Percentiles rank a stretch among this genome's conserved stretches.
These are phyloP conservation scores for Rubia yunnanensis DNA, from an alignment of 257 asterid genomes.

Conservation along the genomic window DNA sequence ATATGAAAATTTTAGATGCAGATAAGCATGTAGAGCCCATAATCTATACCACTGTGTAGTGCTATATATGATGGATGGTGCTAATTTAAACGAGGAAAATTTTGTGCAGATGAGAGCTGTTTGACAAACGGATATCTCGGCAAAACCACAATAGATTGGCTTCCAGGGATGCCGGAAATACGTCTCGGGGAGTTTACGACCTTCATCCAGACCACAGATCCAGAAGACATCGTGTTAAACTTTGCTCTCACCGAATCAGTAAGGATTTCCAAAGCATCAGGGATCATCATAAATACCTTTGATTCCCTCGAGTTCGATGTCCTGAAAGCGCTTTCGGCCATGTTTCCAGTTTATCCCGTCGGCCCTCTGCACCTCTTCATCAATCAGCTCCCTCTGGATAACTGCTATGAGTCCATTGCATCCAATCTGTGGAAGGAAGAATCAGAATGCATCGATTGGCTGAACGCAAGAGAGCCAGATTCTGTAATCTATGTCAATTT, in stretches of 20 bases:
- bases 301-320: constrained; percentile 26
- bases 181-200: constrained; percentile 25
- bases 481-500: constrained; percentile 40
- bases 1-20: too few species aligned
- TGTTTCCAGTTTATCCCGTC: constrained; percentile 27
- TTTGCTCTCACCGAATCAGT: constrained; percentile 15
- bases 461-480: constrained; percentile 13
- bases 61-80: too few species aligned
- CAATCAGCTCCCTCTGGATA: constrained; percentile 14
- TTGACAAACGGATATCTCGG: constrained; percentile 25
- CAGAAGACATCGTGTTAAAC: constrained; percentile 16
- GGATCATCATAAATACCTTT: constrained; percentile 30
- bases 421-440: constrained; percentile 35
- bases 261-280: constrained; percentile 26
- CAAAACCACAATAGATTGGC: constrained; percentile 19
- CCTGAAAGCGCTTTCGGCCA: constrained; percentile 17
- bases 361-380: constrained; percentile 32
- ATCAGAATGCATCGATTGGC: constrained; percentile 28
- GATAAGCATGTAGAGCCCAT: too few species aligned
- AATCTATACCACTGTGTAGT: too few species aligned
- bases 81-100: too few species aligned
- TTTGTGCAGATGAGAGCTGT: constrained; percentile 26
- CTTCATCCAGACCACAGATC: constrained; percentile 25
- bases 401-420: constrained; percentile 4
- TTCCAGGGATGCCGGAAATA: constrained; percentile 27